Base-by-base conservation (phyloP, 108 stramenopile genomes). In the Discostella pseudostelligera region DNA sequence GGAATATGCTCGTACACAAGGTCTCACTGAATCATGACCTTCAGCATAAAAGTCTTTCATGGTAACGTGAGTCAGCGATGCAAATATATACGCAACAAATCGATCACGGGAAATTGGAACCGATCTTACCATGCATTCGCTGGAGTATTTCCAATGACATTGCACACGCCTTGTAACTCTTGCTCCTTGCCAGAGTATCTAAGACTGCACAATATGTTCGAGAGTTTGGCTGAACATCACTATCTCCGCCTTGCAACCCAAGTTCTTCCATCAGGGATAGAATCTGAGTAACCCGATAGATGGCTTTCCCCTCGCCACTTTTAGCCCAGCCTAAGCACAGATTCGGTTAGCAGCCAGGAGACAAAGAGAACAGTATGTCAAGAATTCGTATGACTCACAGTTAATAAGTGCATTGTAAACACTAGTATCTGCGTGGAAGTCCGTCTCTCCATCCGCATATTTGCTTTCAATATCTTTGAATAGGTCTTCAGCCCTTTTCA, bases 361-460 rank as follows among this genome's bases (percentile, higher is more conserved):
- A n/a, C n/a, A n/a, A n/a, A n/a, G n/a, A n/a, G n/a, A n/a, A n/a
- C n/a, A n/a, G n/a, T n/a, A n/a, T n/a, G n/a, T n/a, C n/a, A n/a
- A n/a, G n/a, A n/a, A n/a, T n/a, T n/a, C n/a, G 16, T n/a, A 24
- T 21, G 19, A 3, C 59, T 59, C 5, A 55, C 69, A 70, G 36
- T 74, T 74, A 44, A 74, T 67, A 11, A 74, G 54, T 14, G 73
- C 65, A 62, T 74, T 74, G 50, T 74, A 74, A 36, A 61, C 44
- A n/a, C 58, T 45, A 8, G 65, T 74, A 39, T 74, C 61, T 11
- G 66, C 49, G 32, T 59, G 59, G 0, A 59, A 32, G 47, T 75
- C 65, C 1, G 66, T 62, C 60, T 57, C 61, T 16, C 74, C 74
- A 29, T 58, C 54, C 17, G 73, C 73, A 39, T 63, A 74, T 46